Evolutionary conservation across 192 early-diverging fungal genomes (phyloP).

Genomic region (Powellomyces hirtus): DNA sequence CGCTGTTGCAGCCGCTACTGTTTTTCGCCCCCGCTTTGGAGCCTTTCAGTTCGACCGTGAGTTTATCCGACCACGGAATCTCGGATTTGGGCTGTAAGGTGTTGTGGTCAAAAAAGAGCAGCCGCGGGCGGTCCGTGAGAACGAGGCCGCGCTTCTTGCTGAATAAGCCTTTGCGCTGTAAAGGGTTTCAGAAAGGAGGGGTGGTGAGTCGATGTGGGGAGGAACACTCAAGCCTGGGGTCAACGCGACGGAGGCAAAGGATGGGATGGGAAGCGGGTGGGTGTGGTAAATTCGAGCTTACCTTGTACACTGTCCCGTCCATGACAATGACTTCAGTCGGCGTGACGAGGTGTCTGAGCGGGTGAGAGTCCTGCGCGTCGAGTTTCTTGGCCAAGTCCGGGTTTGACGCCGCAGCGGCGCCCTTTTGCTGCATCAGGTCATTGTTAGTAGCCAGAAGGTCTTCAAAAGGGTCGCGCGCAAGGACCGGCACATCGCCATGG

Average conservation of each 20-base stretch:
- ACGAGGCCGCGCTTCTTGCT: constrained; percentile 59
- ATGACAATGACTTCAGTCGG: constrained; percentile 60
- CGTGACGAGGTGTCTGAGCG: constrained; percentile 41
- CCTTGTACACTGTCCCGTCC: constrained; percentile 56
- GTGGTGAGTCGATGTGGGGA: background rate
- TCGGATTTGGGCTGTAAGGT: constrained; percentile 45
- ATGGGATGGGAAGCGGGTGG: background rate
- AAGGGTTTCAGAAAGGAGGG: background rate
- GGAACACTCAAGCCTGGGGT: too few relatives aligned
- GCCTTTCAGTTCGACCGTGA: constrained; percentile 61
- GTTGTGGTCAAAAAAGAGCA: constrained; percentile 61
- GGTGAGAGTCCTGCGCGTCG: constrained; percentile 21
- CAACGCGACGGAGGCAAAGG: too few relatives aligned
- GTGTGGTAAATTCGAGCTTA: constrained; percentile 30
- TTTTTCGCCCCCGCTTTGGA: too few relatives aligned
- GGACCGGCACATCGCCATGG: constrained; percentile 24
- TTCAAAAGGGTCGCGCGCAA: constrained; percentile 20
- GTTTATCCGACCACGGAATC: constrained; percentile 58
- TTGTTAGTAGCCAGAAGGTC: background rate
- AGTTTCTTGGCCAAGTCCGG: constrained; percentile 23
- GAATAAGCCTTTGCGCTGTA: constrained; percentile 37
- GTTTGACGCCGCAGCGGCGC: background rate
- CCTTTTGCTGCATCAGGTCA: background rate
- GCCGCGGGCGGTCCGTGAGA: constrained; percentile 67
- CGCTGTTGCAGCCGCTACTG: too few relatives aligned